Conservation (phyloP, 1,284 basidiomycete genomes). For the Pyrrhoderma lamaoense region DNA sequence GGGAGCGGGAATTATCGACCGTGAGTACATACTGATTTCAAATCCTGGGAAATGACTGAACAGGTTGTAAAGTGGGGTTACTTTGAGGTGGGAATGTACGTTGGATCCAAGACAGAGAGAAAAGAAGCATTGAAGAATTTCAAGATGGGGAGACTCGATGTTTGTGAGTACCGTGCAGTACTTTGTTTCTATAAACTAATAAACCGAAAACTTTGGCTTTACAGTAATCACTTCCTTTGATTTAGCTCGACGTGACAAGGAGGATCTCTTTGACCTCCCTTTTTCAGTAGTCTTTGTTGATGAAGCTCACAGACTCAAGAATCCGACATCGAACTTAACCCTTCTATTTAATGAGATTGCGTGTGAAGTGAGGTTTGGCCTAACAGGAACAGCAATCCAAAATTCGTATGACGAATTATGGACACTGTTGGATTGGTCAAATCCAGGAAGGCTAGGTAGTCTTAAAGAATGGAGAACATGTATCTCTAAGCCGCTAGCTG, state of each 20-base stretch:
- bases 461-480: constrained; percentile 61
- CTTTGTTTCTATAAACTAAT: background rate
- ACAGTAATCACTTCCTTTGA: constrained; percentile 70
- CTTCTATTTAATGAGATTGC: constrained; percentile 56
- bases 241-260: constrained; percentile 59
- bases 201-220: constrained; percentile 12
- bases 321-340: constrained; percentile 55
- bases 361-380: constrained; percentile 59
- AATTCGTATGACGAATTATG: constrained; percentile 81
- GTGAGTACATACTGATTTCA: constrained; percentile 30
- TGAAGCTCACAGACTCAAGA: constrained; percentile 80
- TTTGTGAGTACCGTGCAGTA: constrained; percentile 40
- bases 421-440: constrained; percentile 78
- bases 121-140: constrained; percentile 57
- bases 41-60: background rate
- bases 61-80: constrained; percentile 60
- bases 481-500: constrained; percentile 57
- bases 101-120: constrained; percentile 42
- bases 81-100: constrained; percentile 71
- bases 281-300: constrained; percentile 74
- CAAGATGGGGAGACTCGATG: constrained; percentile 65
- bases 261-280: constrained; percentile 51
- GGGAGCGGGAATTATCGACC: constrained; percentile 73
- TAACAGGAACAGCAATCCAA: constrained; percentile 82
- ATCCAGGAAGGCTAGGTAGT: constrained; percentile 61